Conservation (phyloP, 805 yeast genomes). For the Starmerella cellae region DNA sequence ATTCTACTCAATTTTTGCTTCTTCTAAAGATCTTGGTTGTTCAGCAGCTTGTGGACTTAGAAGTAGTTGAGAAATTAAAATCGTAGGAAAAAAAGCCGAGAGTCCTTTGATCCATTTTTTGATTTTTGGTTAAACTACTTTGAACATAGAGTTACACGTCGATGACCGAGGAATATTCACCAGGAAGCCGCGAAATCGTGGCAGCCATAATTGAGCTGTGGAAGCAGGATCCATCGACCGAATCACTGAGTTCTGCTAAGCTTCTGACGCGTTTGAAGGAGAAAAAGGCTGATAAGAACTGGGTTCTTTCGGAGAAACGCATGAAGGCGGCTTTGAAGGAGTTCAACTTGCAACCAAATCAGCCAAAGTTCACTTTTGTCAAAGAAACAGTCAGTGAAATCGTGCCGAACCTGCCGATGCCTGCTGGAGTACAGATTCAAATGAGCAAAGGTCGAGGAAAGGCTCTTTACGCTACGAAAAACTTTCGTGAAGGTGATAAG, state of each 20-base stretch:
- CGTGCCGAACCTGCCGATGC: constrained; percentile 34
- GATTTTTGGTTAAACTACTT: too few relatives aligned
- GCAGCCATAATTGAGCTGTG: constrained; percentile 51
- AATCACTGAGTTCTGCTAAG: constrained; percentile 42
- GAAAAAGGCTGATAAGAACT: constrained; percentile 35
- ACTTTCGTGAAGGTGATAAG: constrained; percentile 37
- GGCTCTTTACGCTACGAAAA: constrained; percentile 41
- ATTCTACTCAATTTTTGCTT: too few relatives aligned
- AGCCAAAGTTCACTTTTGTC: constrained; percentile 38
- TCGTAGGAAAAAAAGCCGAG: too few relatives aligned
- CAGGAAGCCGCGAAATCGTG: constrained; percentile 46
- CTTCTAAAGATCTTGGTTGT: too few relatives aligned
- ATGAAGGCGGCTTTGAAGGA: constrained; percentile 41
- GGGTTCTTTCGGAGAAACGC: constrained; percentile 52
- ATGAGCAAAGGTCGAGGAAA: constrained; percentile 46
- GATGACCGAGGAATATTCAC: constrained; percentile 26
- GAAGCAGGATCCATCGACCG: constrained; percentile 54
- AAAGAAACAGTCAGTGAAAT: constrained; percentile 39
- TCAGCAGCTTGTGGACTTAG: too few relatives aligned
- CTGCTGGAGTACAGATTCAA: constrained; percentile 33
- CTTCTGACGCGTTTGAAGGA: constrained; percentile 39
- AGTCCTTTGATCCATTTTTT: too few relatives aligned
- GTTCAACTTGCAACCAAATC: constrained; percentile 39
- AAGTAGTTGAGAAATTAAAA: too few relatives aligned
- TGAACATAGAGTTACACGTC: not conserved